phyloP scores from a whole-genome alignment of 768 basidiomycete genomes.

The Coprinopsis marcescibilis region DNA sequence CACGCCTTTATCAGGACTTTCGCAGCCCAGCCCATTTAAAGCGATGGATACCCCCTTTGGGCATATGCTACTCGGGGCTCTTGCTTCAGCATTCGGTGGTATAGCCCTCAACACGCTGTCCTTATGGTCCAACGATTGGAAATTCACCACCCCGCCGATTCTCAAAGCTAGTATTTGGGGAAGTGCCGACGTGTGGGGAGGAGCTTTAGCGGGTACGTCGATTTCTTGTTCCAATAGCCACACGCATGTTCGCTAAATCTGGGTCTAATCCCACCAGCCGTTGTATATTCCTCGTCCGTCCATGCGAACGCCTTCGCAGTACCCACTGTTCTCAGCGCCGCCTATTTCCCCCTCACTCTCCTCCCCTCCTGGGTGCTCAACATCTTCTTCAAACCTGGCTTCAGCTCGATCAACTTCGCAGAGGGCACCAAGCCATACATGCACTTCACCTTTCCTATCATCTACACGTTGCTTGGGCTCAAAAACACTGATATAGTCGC shows the following conservation, averaged over 20 bases:
- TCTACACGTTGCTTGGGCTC: not conserved
- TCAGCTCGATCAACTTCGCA: not conserved
- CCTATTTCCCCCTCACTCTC: conserved; percentile 18
- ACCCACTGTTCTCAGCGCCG: conserved; percentile 11
- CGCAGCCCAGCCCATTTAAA: conserved; percentile 12
- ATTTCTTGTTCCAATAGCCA: not conserved
- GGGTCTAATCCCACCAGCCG: conserved; percentile 15
- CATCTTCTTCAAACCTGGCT: conserved; percentile 6
- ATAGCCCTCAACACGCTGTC: conserved; percentile 37
- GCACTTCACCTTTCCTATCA: conserved; percentile 1
- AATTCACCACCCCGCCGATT: conserved; percentile 39
- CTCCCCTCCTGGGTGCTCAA: conserved; percentile 12
- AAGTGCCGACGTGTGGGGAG: conserved; percentile 48
- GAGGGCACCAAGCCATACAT: not conserved
- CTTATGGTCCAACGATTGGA: conserved; percentile 40
- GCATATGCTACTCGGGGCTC: conserved; percentile 42
- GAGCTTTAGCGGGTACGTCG: conserved; percentile 36
- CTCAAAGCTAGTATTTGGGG: conserved; percentile 33
- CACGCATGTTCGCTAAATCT: not conserved
- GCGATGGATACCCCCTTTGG: conserved; percentile 26
- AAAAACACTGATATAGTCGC: not conserved
- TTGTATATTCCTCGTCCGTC: conserved; percentile 26
- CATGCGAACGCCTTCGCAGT: conserved; percentile 25
- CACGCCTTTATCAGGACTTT: conserved; percentile 30
- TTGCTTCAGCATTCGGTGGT: conserved; percentile 43